Conservation (phyloP, 139 green algal genomes). For the Chlamydomonas incerta region DNA sequence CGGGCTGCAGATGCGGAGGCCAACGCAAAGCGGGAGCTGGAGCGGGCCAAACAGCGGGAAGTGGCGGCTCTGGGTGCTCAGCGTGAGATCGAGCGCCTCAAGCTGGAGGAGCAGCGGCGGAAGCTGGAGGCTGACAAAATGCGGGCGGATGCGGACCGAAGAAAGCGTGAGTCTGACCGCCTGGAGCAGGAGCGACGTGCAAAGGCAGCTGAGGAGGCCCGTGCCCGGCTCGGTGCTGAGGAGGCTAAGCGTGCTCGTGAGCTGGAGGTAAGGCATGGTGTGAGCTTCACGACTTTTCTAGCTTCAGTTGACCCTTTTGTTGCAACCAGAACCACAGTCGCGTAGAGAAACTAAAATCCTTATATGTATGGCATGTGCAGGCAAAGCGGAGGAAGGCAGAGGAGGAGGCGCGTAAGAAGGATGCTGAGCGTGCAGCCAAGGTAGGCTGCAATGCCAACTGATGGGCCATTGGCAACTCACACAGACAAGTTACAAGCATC, state of each 20-base stretch:
- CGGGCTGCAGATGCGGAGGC: slow-evolving; percentile 44
- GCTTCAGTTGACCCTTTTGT: too few relatives aligned
- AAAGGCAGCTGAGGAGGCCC: slow-evolving; percentile 47
- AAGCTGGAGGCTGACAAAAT: slow-evolving; percentile 46
- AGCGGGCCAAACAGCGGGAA: slow-evolving; percentile 37
- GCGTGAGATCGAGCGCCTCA: slow-evolving; percentile 57
- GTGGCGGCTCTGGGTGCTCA: slow-evolving; percentile 48
- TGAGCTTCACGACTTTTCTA: too few relatives aligned
- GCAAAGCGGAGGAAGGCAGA: slow-evolving; percentile 32
- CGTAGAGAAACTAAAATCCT: too few relatives aligned
- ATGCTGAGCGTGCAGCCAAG: slow-evolving; percentile 32
- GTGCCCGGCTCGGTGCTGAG: slow-evolving; percentile 11
- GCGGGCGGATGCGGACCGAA: slow-evolving; percentile 39
- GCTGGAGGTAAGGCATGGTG: background rate
- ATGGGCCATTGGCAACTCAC: too few relatives aligned
- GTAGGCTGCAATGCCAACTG: slow-evolving; percentile 29
- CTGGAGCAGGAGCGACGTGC: slow-evolving; percentile 45
- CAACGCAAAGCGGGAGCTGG: slow-evolving; percentile 40
- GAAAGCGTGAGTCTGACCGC: slow-evolving; percentile 39
- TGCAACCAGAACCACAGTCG: too few relatives aligned
- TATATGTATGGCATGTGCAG: too few relatives aligned
- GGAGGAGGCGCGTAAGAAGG: slow-evolving; percentile 41
- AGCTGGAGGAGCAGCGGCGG: slow-evolving; percentile 54
- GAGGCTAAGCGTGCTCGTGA: slow-evolving; percentile 20
- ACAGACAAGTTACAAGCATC: background rate